A percentile compares a stretch with the other conserved stretches of the same genome.
Conservation (phyloP, 2,329 filamentous ascomycete species). For the Corniculantispora saksenae region DNA sequence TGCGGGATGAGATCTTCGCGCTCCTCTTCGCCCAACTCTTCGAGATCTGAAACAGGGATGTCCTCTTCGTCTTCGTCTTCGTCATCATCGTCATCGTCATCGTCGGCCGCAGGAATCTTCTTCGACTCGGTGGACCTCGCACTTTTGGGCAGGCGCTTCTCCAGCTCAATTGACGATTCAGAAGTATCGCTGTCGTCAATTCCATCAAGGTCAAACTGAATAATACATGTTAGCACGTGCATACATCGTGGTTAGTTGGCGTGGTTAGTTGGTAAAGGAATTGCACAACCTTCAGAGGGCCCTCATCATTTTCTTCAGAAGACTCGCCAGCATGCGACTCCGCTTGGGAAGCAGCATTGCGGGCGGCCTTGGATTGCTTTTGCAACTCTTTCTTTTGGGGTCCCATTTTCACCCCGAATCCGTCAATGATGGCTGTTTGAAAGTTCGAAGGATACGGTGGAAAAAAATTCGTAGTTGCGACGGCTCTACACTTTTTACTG, state of each 20-base stretch:
- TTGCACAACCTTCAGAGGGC: constrained; percentile 5
- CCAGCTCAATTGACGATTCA: constrained; percentile 76
- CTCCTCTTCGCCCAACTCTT: constrained; percentile 75
- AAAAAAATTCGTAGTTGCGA: background rate
- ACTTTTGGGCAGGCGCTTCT: constrained; percentile 51
- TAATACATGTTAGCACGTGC: background rate
- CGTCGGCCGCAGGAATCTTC: constrained; percentile 38
- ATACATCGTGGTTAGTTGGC: background rate
- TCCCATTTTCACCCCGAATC: background rate
- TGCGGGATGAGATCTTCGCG: constrained; percentile 85
- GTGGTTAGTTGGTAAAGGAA: background rate
- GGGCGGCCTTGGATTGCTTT: background rate
- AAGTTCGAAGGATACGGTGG: background rate
- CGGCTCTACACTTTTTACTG: background rate
- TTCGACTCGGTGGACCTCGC: constrained; percentile 23
- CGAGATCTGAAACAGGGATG: constrained; percentile 85
- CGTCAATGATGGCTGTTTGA: too few relatives aligned
- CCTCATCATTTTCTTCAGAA: constrained; percentile 20
- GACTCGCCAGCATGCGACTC: background rate
- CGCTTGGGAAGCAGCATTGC: background rate
- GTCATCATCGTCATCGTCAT: constrained; percentile 55
- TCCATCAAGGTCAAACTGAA: constrained; percentile 53
- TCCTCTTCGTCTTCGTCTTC: constrained; percentile 74
- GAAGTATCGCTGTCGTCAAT: constrained; percentile 63
- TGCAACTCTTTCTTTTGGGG: background rate